Conservation (phyloP, 176 grass and related monocot species). For the Ensete ventricosum region DNA sequence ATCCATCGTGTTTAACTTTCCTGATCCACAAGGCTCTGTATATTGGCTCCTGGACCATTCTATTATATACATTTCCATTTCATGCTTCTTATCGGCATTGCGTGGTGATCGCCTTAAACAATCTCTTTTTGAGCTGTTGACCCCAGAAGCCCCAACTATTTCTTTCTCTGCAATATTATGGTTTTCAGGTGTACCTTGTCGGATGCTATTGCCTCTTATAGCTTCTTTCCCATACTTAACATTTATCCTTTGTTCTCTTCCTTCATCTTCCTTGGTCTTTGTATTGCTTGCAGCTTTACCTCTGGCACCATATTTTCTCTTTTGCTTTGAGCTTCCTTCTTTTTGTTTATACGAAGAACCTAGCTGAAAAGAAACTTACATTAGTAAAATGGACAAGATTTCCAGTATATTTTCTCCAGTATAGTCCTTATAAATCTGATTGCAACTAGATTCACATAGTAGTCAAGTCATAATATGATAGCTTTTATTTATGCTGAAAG, state of each 20-base stretch:
- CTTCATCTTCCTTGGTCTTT: background rate
- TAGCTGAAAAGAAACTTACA: background rate
- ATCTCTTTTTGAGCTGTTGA: constrained; percentile 26
- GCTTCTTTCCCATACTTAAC: background rate
- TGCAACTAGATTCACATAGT: no score
- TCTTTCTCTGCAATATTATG: background rate
- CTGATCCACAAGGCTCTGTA: background rate
- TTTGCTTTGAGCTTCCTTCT: background rate
- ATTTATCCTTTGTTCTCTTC: background rate
- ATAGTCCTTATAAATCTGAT: no score
- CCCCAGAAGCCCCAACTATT: constrained; percentile 25
- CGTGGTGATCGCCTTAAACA: constrained; percentile 10
- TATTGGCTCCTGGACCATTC: background rate
- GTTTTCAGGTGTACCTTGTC: background rate
- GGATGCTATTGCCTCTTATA: background rate
- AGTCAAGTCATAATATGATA: background rate
- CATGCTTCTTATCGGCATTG: constrained; percentile 10
- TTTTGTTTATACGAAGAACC: background rate
- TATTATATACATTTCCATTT: background rate
- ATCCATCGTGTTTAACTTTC: constrained; percentile 6
- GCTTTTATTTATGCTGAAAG: background rate
- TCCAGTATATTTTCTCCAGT: background rate
- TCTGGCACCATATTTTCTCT: background rate
- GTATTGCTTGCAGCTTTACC: background rate
- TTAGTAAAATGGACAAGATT: background rate